Conservation (phyloP, 2,329 filamentous ascomycete species). For the Berkeleyomyces basicola region DNA sequence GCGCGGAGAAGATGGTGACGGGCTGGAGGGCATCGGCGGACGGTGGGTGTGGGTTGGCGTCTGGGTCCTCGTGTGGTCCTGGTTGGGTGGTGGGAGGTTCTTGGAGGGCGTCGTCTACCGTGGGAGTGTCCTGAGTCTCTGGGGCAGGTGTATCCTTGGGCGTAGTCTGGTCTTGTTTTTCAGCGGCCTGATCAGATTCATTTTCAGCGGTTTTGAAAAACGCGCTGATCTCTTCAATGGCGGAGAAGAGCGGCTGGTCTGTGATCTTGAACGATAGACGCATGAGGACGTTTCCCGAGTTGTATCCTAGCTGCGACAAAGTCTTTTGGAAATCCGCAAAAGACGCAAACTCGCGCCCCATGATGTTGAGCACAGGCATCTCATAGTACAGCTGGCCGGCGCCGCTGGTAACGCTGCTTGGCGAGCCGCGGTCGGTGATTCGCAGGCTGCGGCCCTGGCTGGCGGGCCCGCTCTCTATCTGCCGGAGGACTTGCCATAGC, state of each 20-base stretch:
- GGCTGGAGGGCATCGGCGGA: constrained; percentile 27
- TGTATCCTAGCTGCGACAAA: constrained; percentile 71
- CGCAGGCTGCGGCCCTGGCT: constrained; percentile 49
- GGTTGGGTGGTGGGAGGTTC: not conserved
- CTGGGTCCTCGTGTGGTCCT: constrained; percentile 12
- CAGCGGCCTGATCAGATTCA: constrained; percentile 8
- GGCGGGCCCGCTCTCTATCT: constrained; percentile 68
- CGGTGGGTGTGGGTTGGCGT: constrained; percentile 11
- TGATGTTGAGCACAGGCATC: constrained; percentile 66
- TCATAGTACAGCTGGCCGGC: constrained; percentile 78
- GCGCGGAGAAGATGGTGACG: constrained; percentile 62
- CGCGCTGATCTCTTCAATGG: constrained; percentile 62
- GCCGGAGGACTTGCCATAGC: constrained; percentile 75
- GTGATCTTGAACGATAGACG: constrained; percentile 62
- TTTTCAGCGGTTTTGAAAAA: constrained; percentile 46
- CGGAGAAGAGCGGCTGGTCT: constrained; percentile 64
- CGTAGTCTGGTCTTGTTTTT: constrained; percentile 1
- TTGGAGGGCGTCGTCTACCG: constrained; percentile 4
- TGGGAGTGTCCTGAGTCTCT: not conserved
- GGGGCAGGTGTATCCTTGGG: constrained; percentile 1
- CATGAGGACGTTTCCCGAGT: constrained; percentile 65
- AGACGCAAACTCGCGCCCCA: constrained; percentile 60
- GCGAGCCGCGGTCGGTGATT: constrained; percentile 68
- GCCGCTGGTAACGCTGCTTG: constrained; percentile 37
- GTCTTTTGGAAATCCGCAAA: constrained; percentile 81